phyloP scores from a whole-genome alignment of 2,329 filamentous ascomycete species.

The Pestalotiopsis sp. region DNA sequence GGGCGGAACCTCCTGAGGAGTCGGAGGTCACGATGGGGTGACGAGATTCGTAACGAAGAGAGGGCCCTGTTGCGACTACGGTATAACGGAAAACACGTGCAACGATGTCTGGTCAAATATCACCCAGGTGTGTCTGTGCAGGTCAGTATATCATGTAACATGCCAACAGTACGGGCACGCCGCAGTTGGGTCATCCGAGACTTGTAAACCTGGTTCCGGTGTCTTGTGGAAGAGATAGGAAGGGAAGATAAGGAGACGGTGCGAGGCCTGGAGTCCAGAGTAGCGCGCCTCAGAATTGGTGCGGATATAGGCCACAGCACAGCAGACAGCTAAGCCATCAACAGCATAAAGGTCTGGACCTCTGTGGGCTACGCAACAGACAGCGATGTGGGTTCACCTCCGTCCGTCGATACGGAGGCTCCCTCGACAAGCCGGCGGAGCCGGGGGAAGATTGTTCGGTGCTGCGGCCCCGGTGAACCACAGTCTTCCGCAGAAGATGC shows the following conservation, averaged over 20 bases:
- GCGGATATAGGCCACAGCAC: background rate
- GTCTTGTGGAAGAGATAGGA: conserved; percentile 3
- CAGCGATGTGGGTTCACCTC: background rate
- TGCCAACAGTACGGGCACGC: background rate
- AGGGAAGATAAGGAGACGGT: conserved; percentile 3
- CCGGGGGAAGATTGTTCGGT: background rate
- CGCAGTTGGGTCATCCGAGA: background rate
- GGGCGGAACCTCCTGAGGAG: background rate
- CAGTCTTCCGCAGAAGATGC: background rate
- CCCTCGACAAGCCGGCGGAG: background rate
- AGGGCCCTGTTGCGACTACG: background rate
- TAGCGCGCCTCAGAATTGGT: conserved; percentile 4
- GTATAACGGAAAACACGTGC: background rate
- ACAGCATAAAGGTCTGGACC: background rate
- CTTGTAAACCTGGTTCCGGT: background rate
- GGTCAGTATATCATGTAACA: background rate
- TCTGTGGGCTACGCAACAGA: background rate
- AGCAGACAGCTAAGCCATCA: background rate
- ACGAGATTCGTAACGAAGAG: background rate
- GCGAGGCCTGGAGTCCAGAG: background rate
- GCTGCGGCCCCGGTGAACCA: background rate
- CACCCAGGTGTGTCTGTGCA: background rate
- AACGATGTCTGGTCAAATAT: background rate
- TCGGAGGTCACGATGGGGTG: conserved; percentile 1
- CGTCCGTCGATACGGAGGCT: background rate